These are phyloP conservation scores for Danielozyma ontarioensis DNA, from an alignment of 805 yeast genomes.

Conservation along the genomic window DNA sequence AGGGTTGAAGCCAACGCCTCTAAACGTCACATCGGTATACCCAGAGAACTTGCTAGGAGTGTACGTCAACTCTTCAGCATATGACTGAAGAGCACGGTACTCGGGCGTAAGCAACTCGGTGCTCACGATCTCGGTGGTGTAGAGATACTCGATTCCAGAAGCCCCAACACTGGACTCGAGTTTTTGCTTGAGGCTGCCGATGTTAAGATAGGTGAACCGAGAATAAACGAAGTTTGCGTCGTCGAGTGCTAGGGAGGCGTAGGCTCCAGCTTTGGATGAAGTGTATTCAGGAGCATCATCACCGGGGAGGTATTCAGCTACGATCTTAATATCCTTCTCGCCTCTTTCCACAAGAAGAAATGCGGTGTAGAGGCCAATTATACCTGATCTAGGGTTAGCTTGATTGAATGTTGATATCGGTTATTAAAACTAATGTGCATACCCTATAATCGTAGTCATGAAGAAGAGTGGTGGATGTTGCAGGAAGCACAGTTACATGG, in stretches of 20 bases:
- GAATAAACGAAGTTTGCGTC: slow-evolving; percentile 2
- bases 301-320: slow-evolving; percentile 71
- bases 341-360: slow-evolving; percentile 42
- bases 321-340: slow-evolving; percentile 44
- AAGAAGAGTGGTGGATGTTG: too few species aligned
- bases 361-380: slow-evolving; percentile 62
- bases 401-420: too few species aligned
- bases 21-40: slow-evolving; percentile 4
- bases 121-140: slow-evolving; percentile 4
- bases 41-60: not conserved
- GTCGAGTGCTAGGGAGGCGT: slow-evolving; percentile 30
- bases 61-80: slow-evolving; percentile 1
- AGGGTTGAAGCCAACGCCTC: slow-evolving; percentile 46
- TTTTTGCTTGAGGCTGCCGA: slow-evolving; percentile 2
- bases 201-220: slow-evolving; percentile 6
- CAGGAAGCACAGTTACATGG: too few species aligned
- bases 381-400: slow-evolving; percentile 58
- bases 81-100: slow-evolving; percentile 1
- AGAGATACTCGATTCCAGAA: slow-evolving; percentile 3
- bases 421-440: too few species aligned
- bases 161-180: slow-evolving; percentile 3
- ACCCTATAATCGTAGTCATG: too few species aligned
- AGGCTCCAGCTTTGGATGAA: slow-evolving; percentile 68
- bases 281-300: slow-evolving; percentile 71
- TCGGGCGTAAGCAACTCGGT: slow-evolving; percentile 1